These are phyloP conservation scores for Trichosporon faecale DNA, from an alignment of 1,284 basidiomycete species.

Conservation along the genomic window DNA sequence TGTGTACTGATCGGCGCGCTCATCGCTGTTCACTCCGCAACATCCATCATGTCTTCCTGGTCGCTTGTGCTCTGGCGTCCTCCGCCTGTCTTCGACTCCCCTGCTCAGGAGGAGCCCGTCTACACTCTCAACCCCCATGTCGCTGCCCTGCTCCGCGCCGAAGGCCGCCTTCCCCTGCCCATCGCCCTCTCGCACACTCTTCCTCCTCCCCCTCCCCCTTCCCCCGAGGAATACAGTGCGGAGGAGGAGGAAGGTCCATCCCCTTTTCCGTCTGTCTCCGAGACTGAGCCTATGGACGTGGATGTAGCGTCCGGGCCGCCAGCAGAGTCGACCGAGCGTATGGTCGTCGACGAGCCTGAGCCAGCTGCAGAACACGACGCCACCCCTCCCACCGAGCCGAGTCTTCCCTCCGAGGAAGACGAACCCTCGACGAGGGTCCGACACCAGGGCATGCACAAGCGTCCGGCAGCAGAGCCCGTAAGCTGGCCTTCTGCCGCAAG, in stretches of 20 bases:
- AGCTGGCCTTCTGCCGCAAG: background rate
- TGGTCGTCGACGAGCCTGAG: background rate
- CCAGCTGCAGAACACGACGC: background rate
- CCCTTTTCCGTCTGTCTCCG: too few species aligned
- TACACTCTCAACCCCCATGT: background rate
- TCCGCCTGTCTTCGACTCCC: background rate
- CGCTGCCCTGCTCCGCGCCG: background rate
- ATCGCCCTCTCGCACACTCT: background rate
- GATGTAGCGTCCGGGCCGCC: background rate
- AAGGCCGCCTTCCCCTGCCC: background rate
- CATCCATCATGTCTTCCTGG: slow-evolving; percentile 1
- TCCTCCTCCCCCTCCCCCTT: too few species aligned
- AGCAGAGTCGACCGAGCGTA: background rate
- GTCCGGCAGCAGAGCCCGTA: background rate
- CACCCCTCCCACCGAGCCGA: background rate
- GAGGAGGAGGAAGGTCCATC: too few species aligned
- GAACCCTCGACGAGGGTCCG: background rate
- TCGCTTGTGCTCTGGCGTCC: slow-evolving; percentile 8
- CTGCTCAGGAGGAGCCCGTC: background rate
- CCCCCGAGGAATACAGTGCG: too few species aligned
- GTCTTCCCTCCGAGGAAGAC: background rate
- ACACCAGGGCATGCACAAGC: background rate
- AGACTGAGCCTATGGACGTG: background rate
- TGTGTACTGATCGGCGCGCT: background rate
- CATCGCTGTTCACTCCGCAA: background rate